Percentiles rank a stretch among this genome's conserved stretches.
phyloP scores from a whole-genome alignment of 2,329 filamentous ascomycete species.

The Pestalotiopsis sp. region DNA sequence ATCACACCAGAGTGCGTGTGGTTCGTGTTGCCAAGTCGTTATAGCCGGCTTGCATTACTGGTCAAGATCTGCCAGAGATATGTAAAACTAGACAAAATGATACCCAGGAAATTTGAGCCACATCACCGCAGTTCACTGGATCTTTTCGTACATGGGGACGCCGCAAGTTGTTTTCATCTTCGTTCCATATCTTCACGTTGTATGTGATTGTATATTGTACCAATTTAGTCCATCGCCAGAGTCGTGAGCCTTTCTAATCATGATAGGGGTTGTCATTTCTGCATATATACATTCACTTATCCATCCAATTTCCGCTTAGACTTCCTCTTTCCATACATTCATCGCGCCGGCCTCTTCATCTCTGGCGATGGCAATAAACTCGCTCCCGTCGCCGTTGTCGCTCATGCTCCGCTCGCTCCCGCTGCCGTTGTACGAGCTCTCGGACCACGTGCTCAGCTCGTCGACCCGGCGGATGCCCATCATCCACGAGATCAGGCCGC shows the following conservation, averaged over 20 bases:
- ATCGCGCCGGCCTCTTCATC: slow-evolving; percentile 40
- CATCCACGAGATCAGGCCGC: slow-evolving; percentile 86
- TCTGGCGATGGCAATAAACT: slow-evolving; percentile 56
- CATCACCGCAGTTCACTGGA: background rate
- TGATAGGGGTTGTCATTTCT: slow-evolving; percentile 2
- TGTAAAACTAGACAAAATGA: background rate
- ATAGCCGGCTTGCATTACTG: background rate
- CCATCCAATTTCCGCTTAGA: slow-evolving; percentile 16
- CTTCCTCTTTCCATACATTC: slow-evolving; percentile 50
- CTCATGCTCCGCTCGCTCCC: slow-evolving; percentile 35
- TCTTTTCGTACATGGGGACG: too few relatives aligned
- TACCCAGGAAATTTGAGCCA: background rate
- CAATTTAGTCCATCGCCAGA: slow-evolving; percentile 2
- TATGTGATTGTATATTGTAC: background rate
- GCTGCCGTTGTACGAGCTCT: slow-evolving; percentile 42
- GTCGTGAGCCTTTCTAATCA: slow-evolving; percentile 11
- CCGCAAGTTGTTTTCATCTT: background rate
- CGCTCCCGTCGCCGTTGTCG: slow-evolving; percentile 38
- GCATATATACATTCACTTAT: slow-evolving; percentile 12
- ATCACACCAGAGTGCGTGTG: background rate
- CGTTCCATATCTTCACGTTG: background rate
- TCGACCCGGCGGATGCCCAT: slow-evolving; percentile 74
- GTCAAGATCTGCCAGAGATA: background rate
- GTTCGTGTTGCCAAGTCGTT: background rate
- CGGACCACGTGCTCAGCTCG: slow-evolving; percentile 55